Evolutionary conservation across 352 stramenopile species (phyloP), one percentile per base, ranked within the genome.

Genomic region (Sclerospora graminicola): DNA sequence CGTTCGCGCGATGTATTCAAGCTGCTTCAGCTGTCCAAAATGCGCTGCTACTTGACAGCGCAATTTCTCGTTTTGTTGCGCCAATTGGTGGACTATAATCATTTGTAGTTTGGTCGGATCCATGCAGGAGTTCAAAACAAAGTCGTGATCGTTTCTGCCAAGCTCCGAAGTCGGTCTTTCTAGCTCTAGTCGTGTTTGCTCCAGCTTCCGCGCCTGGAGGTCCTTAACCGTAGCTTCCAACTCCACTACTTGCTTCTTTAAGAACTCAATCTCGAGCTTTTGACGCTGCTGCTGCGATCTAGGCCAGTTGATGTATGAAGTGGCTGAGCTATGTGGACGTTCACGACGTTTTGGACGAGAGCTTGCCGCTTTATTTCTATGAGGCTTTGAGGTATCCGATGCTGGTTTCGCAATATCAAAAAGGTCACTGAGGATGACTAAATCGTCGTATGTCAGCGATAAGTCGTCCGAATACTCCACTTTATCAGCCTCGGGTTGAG

Each of bases 51-150:
- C 43, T 43, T 64, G 42, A 5, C 48, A 43, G 34, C 59, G 55
- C 8, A 79, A 49, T 28, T 63, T 69, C 16, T 46, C 27, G 42
- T 79, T 79, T 44, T 82, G 50, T 16, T 65, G 16, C 13, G 60
- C 47, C 1, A 66, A 57, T 31, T 56, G 47, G 2, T 66, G 49
- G 8, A 47, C 52, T 14, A 48, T 53, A 1, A 29, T 28, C 0
- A 51, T 28, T 41, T 66, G 63, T 1, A 33, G 41, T 48, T 49
- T 47, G 0, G 54, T 48, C 3, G 43, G 38, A 1, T 15, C 23
- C 27, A 40, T 36, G 51, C 53, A 64, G 2, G 51, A 19, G 15
- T 48, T 41, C 9, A 40, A 26, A 9, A 19, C 6, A 0, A 36
- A 30, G 13, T 20, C 36, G 16, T 36, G 19, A n/a, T 46, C 8